A percentile compares a stretch with the other conserved stretches of the same genome.
Evolutionary conservation across 176 grass and related monocot species (phyloP).

Genomic region (Saccharum spontaneum): DNA sequence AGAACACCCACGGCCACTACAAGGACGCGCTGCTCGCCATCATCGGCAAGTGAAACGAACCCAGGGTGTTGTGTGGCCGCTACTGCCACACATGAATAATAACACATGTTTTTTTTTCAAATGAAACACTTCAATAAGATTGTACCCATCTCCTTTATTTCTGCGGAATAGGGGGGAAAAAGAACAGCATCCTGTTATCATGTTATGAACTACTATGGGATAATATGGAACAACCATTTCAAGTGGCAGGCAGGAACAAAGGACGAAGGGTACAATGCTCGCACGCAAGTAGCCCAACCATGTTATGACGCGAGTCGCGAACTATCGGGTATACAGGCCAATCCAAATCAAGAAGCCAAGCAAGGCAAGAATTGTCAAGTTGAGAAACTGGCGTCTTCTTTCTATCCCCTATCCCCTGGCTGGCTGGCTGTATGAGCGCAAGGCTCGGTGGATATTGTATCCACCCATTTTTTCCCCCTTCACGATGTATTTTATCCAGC

Average conservation of each 20-base stretch:
- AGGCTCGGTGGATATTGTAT: background rate
- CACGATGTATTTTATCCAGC: background rate
- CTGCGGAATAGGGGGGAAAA: background rate
- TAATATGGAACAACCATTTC: background rate
- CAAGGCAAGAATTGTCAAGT: background rate
- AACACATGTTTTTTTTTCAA: background rate
- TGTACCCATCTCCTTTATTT: background rate
- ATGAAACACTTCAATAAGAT: background rate
- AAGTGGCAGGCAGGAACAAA: background rate
- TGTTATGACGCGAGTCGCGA: too few species aligned
- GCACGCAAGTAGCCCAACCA: background rate
- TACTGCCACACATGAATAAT: conserved; percentile 2
- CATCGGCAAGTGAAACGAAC: conserved; percentile 42
- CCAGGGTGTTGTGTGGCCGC: background rate
- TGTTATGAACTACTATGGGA: background rate
- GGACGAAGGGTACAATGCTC: background rate
- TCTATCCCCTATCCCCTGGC: background rate
- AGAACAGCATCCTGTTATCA: background rate
- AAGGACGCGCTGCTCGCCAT: conserved; percentile 79
- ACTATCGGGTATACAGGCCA: background rate
- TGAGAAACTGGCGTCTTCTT: background rate
- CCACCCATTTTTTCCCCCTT: background rate
- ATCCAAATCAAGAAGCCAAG: background rate
- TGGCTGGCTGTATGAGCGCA: background rate
- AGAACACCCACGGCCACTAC: conserved; percentile 67